phyloP scores from a whole-genome alignment of 352 stramenopile genomes.

The Globisporangium spinosum region DNA sequence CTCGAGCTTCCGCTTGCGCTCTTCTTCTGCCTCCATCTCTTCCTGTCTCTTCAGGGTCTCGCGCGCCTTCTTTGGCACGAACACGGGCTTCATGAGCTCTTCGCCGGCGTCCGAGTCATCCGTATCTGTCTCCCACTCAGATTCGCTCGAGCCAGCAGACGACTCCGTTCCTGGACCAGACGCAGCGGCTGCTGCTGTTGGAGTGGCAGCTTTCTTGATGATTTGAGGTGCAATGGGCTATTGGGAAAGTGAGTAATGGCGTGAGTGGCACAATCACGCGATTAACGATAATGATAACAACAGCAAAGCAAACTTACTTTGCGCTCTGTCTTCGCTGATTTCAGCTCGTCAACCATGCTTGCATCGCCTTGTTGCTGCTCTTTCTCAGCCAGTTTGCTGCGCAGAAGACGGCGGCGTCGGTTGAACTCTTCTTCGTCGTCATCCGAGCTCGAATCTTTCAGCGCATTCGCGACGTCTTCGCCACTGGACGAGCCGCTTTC shows the following conservation, averaged over 20 bases:
- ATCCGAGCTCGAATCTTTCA: conserved; percentile 76
- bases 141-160: conserved; percentile 46
- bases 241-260: conserved; percentile 2
- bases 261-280: neutral
- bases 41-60: conserved; percentile 82
- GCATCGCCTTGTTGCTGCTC: conserved; percentile 19
- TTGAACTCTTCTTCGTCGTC: conserved; percentile 74
- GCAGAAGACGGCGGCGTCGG: conserved; percentile 51
- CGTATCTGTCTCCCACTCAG: conserved; percentile 82
- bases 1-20: conserved; percentile 49
- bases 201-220: conserved; percentile 23
- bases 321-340: neutral
- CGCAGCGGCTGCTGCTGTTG: neutral
- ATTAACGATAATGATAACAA: neutral
- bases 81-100: conserved; percentile 88
- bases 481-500: conserved; percentile 22
- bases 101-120: conserved; percentile 69
- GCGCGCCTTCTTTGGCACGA: conserved; percentile 88
- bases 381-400: conserved; percentile 51
- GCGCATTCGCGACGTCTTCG: conserved; percentile 40
- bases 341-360: neutral
- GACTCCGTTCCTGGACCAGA: conserved; percentile 24
- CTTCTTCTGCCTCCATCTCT: conserved; percentile 71
- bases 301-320: conserved; percentile 1
- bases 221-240: conserved; percentile 34